A percentile compares a stretch with the other conserved stretches of the same genome.
These are phyloP conservation scores for Dichotomocladium elegans DNA, from an alignment of 371 early-diverging fungal species.

Conservation along the genomic window DNA sequence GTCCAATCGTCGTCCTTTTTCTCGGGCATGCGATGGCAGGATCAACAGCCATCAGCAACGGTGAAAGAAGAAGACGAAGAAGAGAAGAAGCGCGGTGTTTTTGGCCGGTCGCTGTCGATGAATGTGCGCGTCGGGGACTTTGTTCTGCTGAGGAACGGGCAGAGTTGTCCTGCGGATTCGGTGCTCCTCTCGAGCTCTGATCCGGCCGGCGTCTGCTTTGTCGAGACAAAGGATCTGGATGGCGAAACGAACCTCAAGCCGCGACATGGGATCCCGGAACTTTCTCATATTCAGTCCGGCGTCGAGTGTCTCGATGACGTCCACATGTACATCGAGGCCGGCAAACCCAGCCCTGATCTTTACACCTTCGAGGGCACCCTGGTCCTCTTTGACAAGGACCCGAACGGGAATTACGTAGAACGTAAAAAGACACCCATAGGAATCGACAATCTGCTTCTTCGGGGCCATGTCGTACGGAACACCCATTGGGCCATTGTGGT, in stretches of 20 bases:
- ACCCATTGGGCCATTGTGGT: constrained; percentile 85
- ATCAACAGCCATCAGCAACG: not conserved
- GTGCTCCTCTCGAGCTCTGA: constrained; percentile 79
- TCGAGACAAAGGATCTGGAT: constrained; percentile 94
- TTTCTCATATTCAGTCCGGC: constrained; percentile 57
- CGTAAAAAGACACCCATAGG: constrained; percentile 57
- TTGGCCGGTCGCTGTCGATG: constrained; percentile 34
- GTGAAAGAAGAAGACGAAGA: too few species aligned
- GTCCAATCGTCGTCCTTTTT: not conserved
- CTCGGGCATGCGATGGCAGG: not conserved
- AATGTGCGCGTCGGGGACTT: constrained; percentile 92
- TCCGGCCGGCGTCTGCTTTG: constrained; percentile 70
- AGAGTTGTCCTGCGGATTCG: constrained; percentile 90
- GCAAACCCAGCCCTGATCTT: constrained; percentile 68
- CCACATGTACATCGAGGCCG: constrained; percentile 63
- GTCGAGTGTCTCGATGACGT: constrained; percentile 58
- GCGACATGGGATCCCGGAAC: constrained; percentile 60
- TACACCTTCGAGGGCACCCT: constrained; percentile 60
- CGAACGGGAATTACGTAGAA: constrained; percentile 10
- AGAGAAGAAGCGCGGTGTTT: constrained; percentile 11
- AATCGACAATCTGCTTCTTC: constrained; percentile 81
- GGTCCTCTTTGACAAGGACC: constrained; percentile 25
- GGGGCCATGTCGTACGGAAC: constrained; percentile 89
- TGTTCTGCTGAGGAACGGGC: constrained; percentile 75
- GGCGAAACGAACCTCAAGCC: constrained; percentile 96